Evolutionary conservation across 306 rosid species (phyloP).

Genomic region (Urtica urens): DNA sequence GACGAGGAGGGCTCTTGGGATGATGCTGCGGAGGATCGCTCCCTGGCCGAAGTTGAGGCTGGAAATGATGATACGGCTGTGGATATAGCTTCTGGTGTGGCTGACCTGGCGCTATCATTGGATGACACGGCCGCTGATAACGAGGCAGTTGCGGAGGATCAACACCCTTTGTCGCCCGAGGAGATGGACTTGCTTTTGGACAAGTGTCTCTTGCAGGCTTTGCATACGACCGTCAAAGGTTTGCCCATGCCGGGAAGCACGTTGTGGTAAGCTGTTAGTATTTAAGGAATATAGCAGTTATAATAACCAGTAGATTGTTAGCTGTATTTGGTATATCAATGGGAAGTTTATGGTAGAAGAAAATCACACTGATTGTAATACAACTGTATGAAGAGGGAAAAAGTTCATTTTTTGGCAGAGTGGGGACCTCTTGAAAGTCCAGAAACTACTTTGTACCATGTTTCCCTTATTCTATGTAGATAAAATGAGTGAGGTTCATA

Average conservation of each 20-base stretch:
- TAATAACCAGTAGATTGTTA: too few species aligned
- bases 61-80: conserved; percentile 19
- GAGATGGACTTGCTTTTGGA: conserved; percentile 76
- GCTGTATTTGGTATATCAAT: too few species aligned
- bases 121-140: conserved; percentile 31
- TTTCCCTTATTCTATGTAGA: too few species aligned
- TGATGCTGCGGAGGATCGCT: conserved; percentile 23
- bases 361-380: too few species aligned
- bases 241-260: conserved; percentile 97
- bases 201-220: conserved; percentile 83
- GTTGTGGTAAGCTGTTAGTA: conserved; percentile 72
- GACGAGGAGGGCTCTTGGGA: conserved; percentile 27
- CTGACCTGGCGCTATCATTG: conserved; percentile 40
- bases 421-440: too few species aligned
- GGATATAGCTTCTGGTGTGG: conserved; percentile 31
- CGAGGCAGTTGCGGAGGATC: conserved; percentile 33
- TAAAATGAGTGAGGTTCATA: too few species aligned
- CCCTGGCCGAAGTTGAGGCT: conserved; percentile 21
- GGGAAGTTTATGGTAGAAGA: too few species aligned
- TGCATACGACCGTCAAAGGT: conserved; percentile 74
- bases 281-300: too few species aligned
- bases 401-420: too few species aligned
- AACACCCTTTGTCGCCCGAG: conserved; percentile 42
- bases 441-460: too few species aligned
- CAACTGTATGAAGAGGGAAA: too few species aligned